phyloP scores from a whole-genome alignment of 768 basidiomycete genomes.

The Pisolithus marmoratus region DNA sequence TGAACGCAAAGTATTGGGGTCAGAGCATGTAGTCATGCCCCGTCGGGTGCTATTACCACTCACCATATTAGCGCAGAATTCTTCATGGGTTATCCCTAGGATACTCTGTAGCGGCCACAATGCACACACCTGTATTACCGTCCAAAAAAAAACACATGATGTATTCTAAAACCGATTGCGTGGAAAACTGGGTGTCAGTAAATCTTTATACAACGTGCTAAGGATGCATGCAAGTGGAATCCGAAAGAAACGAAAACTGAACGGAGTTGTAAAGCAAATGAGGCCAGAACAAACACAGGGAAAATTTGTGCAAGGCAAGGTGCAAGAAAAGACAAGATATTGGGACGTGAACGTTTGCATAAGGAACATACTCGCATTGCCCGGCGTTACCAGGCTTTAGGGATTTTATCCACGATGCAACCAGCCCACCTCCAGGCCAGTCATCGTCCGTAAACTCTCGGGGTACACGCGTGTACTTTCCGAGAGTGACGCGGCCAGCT shows the following conservation, averaged over 20 bases:
- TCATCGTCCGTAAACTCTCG: slow-evolving; percentile 70
- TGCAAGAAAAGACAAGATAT: background rate
- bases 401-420: slow-evolving; percentile 28
- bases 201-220: background rate
- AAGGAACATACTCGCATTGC: background rate
- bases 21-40: too few relatives aligned
- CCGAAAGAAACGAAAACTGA: background rate
- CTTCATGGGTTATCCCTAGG: too few relatives aligned
- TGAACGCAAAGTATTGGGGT: too few relatives aligned
- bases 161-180: background rate
- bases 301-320: background rate
- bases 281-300: background rate
- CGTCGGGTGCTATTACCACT: too few relatives aligned
- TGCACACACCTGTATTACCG: too few relatives aligned
- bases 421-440: slow-evolving; percentile 80
- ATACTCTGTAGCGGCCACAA: too few relatives aligned
- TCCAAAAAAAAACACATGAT: too few relatives aligned
- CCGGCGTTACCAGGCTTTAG: background rate
- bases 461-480: slow-evolving; percentile 80
- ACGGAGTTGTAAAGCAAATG: too few relatives aligned
- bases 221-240: background rate
- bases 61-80: too few relatives aligned
- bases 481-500: slow-evolving; percentile 61
- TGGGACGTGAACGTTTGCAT: background rate
- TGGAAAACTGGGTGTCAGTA: background rate